Percentiles rank a stretch among this genome's conserved stretches.
phyloP scores from a whole-genome alignment of 345 rosid genomes.

The Citrus inodora region DNA sequence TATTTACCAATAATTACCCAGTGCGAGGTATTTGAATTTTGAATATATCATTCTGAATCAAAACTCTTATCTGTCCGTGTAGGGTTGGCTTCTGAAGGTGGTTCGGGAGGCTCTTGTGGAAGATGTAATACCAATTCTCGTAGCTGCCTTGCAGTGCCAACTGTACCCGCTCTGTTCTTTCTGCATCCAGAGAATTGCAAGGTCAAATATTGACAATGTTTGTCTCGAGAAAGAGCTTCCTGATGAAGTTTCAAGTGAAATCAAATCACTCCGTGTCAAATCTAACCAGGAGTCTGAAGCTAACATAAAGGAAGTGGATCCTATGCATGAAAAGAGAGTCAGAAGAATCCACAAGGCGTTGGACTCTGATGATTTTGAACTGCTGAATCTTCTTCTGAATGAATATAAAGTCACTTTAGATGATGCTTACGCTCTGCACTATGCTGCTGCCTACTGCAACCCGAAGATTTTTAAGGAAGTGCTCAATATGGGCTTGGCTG shows the following conservation, averaged over 20 bases:
- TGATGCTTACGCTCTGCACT: conserved; percentile 46
- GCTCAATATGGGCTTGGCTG: conserved; percentile 13
- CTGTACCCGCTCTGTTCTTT: conserved; percentile 18
- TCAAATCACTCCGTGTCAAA: conserved; percentile 18
- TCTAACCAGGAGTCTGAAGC: conserved; percentile 7
- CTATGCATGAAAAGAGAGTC: conserved; percentile 21
- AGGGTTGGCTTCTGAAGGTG: conserved; percentile 36
- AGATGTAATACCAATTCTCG: conserved; percentile 38
- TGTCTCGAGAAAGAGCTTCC: conserved; percentile 38
- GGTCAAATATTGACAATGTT: conserved; percentile 29
- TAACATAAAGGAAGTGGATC: neutral
- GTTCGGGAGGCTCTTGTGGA: conserved; percentile 31
- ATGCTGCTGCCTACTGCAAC: conserved; percentile 47
- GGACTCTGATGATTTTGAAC: conserved; percentile 38
- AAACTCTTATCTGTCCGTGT: conserved; percentile 10
- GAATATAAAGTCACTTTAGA: conserved; percentile 34
- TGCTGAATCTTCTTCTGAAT: conserved; percentile 26
- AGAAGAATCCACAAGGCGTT: conserved; percentile 40
- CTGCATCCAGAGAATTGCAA: conserved; percentile 24
- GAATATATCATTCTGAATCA: neutral
- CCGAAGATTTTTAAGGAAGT: conserved; percentile 37
- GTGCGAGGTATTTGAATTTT: no score
- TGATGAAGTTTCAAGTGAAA: conserved; percentile 13
- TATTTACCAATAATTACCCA: neutral
- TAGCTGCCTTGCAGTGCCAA: conserved; percentile 32